Evolutionary conservation across 2,329 filamentous ascomycete genomes (phyloP).

Genomic region (Colletotrichum kahawae): DNA sequence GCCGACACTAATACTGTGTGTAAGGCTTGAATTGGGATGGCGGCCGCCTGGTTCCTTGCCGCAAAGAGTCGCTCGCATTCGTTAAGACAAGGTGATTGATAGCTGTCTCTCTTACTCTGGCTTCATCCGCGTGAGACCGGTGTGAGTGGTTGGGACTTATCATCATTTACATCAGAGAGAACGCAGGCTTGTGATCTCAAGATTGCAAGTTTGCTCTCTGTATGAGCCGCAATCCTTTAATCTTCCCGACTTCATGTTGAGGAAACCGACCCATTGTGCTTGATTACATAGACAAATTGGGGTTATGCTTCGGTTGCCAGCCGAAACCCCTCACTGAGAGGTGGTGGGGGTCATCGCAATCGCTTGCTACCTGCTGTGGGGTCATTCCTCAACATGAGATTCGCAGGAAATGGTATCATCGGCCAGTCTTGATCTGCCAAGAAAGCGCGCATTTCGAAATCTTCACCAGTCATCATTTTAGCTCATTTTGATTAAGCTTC

Average conservation of each 20-base stretch:
- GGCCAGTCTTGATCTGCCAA: background rate
- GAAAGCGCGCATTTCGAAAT: background rate
- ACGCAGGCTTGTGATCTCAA: background rate
- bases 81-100: background rate
- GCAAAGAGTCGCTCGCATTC: background rate
- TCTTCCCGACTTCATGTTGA: too few relatives aligned
- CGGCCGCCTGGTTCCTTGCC: background rate
- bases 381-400: conserved; percentile 1
- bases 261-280: background rate
- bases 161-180: background rate
- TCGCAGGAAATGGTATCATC: conserved; percentile 17
- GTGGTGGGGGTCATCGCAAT: background rate
- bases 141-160: background rate
- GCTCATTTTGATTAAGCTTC: background rate
- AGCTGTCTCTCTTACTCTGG: background rate
- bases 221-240: too few relatives aligned
- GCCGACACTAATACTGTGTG: background rate
- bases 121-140: background rate
- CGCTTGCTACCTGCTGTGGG: background rate
- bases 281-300: background rate
- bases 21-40: background rate
- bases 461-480: background rate
- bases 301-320: background rate
- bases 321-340: background rate
- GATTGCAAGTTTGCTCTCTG: too few relatives aligned